Evolutionary conservation across 1,284 basidiomycete genomes (phyloP).

Genomic region (Moesziomyces parantarcticus): DNA sequence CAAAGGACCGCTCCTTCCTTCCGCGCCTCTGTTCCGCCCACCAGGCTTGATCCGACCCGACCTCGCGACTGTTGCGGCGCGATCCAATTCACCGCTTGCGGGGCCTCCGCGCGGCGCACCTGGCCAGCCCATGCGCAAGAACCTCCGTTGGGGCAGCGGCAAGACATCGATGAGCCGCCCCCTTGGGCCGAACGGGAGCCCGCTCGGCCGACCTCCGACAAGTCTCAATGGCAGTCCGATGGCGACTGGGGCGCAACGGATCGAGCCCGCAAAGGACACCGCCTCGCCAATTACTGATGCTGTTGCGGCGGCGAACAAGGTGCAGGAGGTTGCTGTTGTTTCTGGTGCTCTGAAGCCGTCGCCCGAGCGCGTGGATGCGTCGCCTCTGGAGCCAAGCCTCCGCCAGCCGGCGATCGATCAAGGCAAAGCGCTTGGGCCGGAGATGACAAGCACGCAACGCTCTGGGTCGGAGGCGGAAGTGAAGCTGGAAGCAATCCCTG

Average conservation of each 20-base stretch:
- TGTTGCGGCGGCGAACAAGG: too few species aligned
- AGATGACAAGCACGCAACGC: not conserved
- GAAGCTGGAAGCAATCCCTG: conserved; percentile 9
- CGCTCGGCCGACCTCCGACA: conserved; percentile 24
- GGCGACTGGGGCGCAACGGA: conserved; percentile 6
- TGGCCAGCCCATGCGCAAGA: conserved; percentile 63
- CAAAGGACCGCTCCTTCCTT: conserved; percentile 35
- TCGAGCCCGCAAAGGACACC: too few species aligned
- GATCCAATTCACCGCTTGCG: conserved; percentile 48
- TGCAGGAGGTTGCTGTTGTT: not conserved
- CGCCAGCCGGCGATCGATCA: conserved; percentile 7
- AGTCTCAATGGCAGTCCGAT: conserved; percentile 34
- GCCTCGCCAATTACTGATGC: too few species aligned
- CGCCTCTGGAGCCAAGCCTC: conserved; percentile 16
- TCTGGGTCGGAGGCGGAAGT: conserved; percentile 3
- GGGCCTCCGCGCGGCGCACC: conserved; percentile 45
- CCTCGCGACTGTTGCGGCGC: conserved; percentile 38
- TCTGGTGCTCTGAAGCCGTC: not conserved
- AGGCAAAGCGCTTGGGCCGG: too few species aligned
- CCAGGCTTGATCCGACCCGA: conserved; percentile 29
- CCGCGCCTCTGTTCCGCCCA: conserved; percentile 29
- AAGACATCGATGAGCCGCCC: conserved; percentile 59
- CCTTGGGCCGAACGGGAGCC: conserved; percentile 43
- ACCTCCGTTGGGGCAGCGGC: conserved; percentile 64
- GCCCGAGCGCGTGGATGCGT: conserved; percentile 7